Percentiles rank a stretch among this genome's conserved stretches.
phyloP scores from a whole-genome alignment of 768 basidiomycete genomes.

The Rubroboletus satanas region DNA sequence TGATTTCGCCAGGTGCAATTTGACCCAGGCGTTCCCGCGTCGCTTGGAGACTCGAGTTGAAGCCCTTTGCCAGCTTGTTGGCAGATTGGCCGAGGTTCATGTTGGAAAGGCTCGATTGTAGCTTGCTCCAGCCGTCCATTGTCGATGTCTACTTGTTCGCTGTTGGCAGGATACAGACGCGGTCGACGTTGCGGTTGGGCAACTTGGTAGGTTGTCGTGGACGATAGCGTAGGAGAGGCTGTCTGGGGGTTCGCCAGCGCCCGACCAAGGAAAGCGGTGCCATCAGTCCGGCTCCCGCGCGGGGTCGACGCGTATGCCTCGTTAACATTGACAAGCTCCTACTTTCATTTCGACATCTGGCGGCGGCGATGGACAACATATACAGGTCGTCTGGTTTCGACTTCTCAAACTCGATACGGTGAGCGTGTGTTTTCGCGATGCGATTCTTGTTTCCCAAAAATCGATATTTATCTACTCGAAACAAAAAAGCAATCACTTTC shows the following conservation, averaged over 20 bases:
- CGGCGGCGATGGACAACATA: slow-evolving; percentile 41
- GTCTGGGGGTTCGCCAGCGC: slow-evolving; percentile 12
- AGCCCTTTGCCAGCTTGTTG: slow-evolving; percentile 71
- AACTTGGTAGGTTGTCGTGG: slow-evolving; percentile 3
- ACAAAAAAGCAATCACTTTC: slow-evolving; percentile 60
- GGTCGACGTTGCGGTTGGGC: slow-evolving; percentile 3
- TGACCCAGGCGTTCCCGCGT: slow-evolving; percentile 87
- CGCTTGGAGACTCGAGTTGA: slow-evolving; percentile 80
- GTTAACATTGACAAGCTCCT: not conserved
- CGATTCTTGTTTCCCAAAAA: not conserved
- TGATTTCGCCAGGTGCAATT: slow-evolving; percentile 89
- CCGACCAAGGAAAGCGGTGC: slow-evolving; percentile 15
- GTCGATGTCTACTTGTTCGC: not conserved
- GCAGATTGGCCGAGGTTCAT: slow-evolving; percentile 76
- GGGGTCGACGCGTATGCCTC: slow-evolving; percentile 30
- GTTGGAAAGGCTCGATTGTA: slow-evolving; percentile 56
- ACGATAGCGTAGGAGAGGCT: not conserved
- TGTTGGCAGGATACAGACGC: not conserved
- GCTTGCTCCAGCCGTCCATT: slow-evolving; percentile 62
- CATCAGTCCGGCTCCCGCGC: slow-evolving; percentile 9
- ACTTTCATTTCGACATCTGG: not conserved
- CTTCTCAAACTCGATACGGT: slow-evolving; percentile 76
- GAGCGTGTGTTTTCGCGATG: slow-evolving; percentile 10
- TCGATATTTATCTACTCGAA: not conserved
- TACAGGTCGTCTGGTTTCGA: slow-evolving; percentile 63